Percentiles rank a stretch among this genome's conserved stretches.
Evolutionary conservation across 305 asterid species (phyloP).

Genomic region (Solanum hybrid): DNA sequence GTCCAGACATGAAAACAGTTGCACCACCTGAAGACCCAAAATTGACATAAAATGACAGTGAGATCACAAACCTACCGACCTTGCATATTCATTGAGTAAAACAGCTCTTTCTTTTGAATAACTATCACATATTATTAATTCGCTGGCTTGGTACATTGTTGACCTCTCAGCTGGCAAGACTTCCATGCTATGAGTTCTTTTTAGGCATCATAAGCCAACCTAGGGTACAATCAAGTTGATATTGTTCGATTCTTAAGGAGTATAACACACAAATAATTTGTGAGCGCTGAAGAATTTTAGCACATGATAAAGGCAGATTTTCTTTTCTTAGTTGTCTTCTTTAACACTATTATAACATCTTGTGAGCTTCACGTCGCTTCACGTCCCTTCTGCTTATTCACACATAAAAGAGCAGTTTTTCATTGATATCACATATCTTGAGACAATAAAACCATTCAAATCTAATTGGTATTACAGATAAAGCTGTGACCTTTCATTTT

Average conservation of each 20-base stretch:
- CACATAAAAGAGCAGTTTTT: neutral
- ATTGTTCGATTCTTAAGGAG: neutral
- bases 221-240: neutral
- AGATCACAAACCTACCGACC: constrained; percentile 10
- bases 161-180: neutral
- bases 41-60: neutral
- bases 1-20: constrained; percentile 87
- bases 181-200: neutral
- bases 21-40: constrained; percentile 54
- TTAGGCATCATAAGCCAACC: neutral
- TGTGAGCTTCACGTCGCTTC: neutral
- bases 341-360: neutral
- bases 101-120: neutral
- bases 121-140: neutral
- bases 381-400: neutral
- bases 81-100: neutral
- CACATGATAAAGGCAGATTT: neutral
- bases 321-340: neutral
- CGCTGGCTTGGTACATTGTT: neutral
- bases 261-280: neutral
- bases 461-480: neutral
- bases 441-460: neutral
- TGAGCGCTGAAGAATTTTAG: neutral
- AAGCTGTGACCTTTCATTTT: neutral
- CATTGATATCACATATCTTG: neutral